phyloP scores from a whole-genome alignment of 768 basidiomycete species.

The Cyclocybe cylindracea region DNA sequence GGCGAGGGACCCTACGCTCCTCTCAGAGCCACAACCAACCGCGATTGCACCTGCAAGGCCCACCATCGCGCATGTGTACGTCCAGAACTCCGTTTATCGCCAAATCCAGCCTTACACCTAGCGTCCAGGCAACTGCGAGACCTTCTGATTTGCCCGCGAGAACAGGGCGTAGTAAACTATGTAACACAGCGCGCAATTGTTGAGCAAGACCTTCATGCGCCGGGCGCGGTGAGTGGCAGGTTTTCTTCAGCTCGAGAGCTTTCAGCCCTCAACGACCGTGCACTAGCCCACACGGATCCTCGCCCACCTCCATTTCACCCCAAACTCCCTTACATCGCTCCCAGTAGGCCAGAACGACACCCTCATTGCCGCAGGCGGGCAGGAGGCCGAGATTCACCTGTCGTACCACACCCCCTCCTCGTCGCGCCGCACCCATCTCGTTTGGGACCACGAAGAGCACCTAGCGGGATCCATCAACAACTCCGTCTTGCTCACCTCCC shows the following conservation, averaged over 20 bases:
- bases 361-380: constrained; percentile 77
- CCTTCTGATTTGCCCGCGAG: constrained; percentile 72
- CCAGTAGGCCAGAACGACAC: constrained; percentile 51
- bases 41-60: constrained; percentile 43
- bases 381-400: constrained; percentile 70
- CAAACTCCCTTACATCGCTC: constrained; percentile 65
- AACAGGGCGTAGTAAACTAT: constrained; percentile 63
- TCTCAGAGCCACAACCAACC: constrained; percentile 41
- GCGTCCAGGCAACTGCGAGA: constrained; percentile 68
- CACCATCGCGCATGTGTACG: constrained; percentile 65
- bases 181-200: constrained; percentile 50
- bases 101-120: not conserved
- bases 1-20: constrained; percentile 43
- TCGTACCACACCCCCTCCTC: constrained; percentile 44
- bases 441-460: constrained; percentile 59
- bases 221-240: constrained; percentile 20
- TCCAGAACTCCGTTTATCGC: constrained; percentile 3
- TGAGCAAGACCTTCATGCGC: constrained; percentile 52
- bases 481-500: constrained; percentile 66
- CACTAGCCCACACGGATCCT: constrained; percentile 46
- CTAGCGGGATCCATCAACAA: constrained; percentile 80
- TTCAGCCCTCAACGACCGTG: constrained; percentile 1
- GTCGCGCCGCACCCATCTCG: constrained; percentile 24
- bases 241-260: not conserved
- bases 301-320: constrained; percentile 55